phyloP scores from a whole-genome alignment of 164 flowering plant species.

The Chimonanthus praecox region DNA sequence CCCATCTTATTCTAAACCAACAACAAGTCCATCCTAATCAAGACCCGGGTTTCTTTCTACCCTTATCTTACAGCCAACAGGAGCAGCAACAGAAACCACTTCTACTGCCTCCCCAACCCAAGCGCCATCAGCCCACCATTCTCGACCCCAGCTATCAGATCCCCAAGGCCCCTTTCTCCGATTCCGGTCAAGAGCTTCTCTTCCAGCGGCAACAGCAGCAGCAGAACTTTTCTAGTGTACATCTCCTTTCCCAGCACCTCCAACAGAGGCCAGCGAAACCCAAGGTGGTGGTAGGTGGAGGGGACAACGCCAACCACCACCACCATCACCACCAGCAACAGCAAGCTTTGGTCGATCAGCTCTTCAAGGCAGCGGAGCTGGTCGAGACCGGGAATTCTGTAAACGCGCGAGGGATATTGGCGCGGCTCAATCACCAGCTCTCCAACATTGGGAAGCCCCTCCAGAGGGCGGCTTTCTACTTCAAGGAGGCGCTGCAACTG shows the following conservation, averaged over 20 bases:
- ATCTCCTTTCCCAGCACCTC: conserved; percentile 34
- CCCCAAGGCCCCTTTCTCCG: conserved; percentile 27
- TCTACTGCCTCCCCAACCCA: conserved; percentile 49
- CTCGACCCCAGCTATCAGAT: conserved; percentile 25
- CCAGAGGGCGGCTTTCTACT: conserved; percentile 72
- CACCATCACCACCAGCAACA: conserved; percentile 41
- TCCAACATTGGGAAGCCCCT: conserved; percentile 72
- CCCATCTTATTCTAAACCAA: conserved; percentile 39
- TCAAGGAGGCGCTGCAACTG: conserved; percentile 68
- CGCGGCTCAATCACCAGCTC: conserved; percentile 99
- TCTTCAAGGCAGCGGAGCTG: conserved; percentile 82
- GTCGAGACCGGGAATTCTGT: conserved; percentile 69
- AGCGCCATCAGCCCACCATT: conserved; percentile 39
- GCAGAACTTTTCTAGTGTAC: conserved; percentile 21
- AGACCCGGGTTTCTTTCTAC: conserved; percentile 47
- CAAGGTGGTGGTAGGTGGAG: conserved; percentile 29
- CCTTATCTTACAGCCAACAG: conserved; percentile 37
- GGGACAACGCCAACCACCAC: conserved; percentile 28
- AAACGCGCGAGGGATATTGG: conserved; percentile 99
- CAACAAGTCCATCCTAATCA: conserved; percentile 37
- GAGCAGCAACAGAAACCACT: conserved; percentile 30
- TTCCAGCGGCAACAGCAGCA: conserved; percentile 15
- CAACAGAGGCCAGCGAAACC: conserved; percentile 37
- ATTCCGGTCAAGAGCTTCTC: conserved; percentile 43
- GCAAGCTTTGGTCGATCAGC: conserved; percentile 57